Evolutionary conservation across 306 rosid genomes (phyloP).

Genomic region (Pyrus pyrifolia): DNA sequence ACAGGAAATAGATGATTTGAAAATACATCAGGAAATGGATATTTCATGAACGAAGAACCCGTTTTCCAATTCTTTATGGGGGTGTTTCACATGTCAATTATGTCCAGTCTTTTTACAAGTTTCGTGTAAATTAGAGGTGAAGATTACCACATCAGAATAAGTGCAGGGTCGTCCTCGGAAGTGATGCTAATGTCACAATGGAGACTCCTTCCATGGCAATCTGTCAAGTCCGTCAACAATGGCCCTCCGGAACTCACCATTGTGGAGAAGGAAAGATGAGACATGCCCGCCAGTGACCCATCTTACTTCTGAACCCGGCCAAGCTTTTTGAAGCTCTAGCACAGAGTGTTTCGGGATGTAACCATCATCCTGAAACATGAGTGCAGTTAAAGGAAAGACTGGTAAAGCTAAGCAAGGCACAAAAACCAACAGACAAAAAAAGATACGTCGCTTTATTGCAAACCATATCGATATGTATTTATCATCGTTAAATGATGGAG

Average conservation of each 20-base stretch:
- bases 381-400: background rate
- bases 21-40: background rate
- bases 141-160: constrained; percentile 3
- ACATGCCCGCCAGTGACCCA: constrained; percentile 98
- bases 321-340: constrained; percentile 81
- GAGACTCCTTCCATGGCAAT: constrained; percentile 72
- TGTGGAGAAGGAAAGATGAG: constrained; percentile 90
- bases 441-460: background rate
- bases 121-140: constrained; percentile 13
- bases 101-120: constrained; percentile 15
- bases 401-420: background rate
- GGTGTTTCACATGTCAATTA: constrained; percentile 15
- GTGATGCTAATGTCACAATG: constrained; percentile 26
- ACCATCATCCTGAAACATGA: constrained; percentile 70
- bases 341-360: constrained; percentile 84
- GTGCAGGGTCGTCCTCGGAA: background rate
- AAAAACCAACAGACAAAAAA: background rate
- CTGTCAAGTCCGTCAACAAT: constrained; percentile 71
- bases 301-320: constrained; percentile 98
- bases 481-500: background rate
- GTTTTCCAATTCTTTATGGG: constrained; percentile 3
- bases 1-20: background rate
- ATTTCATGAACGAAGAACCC: background rate
- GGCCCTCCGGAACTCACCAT: constrained; percentile 70
- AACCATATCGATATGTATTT: background rate